Conservation (phyloP, 208 protist species). For the Acanthamoeba lenticulata region DNA sequence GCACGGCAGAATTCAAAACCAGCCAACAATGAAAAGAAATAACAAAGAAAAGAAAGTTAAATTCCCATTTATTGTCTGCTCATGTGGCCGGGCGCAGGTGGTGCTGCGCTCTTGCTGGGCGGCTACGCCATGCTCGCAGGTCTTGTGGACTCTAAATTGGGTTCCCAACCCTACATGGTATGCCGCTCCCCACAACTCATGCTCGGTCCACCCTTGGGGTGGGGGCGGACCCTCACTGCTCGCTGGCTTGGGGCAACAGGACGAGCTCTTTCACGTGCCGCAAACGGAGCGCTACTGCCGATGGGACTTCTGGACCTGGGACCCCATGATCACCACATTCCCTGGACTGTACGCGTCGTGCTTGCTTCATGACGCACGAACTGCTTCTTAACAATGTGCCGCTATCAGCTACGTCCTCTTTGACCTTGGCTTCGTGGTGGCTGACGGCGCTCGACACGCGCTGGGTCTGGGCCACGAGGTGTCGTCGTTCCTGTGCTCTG, state of each 20-base stretch:
- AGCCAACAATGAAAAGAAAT: background rate
- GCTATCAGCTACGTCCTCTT: slow-evolving; percentile 13
- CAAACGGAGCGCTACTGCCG: slow-evolving; percentile 64
- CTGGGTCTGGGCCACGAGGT: background rate
- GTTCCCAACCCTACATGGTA: slow-evolving; percentile 14
- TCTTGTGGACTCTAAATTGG: background rate
- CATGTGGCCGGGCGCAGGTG: background rate
- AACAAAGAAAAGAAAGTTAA: background rate
- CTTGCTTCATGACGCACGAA: background rate
- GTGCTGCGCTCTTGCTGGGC: background rate
- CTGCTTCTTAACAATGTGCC: background rate
- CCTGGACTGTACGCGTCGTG: slow-evolving; percentile 49
- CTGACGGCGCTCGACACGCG: background rate
- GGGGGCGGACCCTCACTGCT: no score
- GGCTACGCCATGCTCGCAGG: background rate
- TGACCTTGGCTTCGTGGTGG: background rate
- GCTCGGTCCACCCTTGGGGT: no score
- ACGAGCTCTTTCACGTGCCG: slow-evolving; percentile 67
- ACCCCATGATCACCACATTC: slow-evolving; percentile 74
- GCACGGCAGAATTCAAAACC: background rate
- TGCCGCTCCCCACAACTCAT: background rate
- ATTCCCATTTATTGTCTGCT: no score
- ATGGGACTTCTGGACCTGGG: slow-evolving; percentile 41
- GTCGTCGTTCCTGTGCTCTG: background rate
- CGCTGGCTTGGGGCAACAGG: background rate